Evolutionary conservation across 805 yeast genomes (phyloP), one percentile per base, ranked within the genome.

Genomic region (Candida sonorensis): DNA sequence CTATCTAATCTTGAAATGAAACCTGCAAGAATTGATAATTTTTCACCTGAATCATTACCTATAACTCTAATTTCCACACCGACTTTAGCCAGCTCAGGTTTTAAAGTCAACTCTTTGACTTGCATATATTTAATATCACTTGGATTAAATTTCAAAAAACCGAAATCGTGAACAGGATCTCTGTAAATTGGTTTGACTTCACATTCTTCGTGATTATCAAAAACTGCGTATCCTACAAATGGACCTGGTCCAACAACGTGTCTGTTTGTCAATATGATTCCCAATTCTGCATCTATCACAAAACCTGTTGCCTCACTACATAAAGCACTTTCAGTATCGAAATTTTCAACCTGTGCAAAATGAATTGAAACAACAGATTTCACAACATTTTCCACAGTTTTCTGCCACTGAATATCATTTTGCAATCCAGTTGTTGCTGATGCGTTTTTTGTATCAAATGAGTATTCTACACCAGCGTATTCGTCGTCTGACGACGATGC

Each of bases 201-300:
- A 30, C 85, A 83, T 58, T 87, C 96, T 57, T 88, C 97, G 58
- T 88, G 96, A 54, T 88, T 88, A 51, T 88, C 95, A 51, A 88
- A 88, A 2, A 88, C 86, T 0, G 84, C 95, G 50, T 81, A 85
- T 1, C 97, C 97, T 22, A 77, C 72, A 55, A 88, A 87, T 1
- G 96, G 96, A 12, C 96, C 95, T 0, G 96, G 87, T 2, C 95
- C 95, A 26, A 87, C 96, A 30, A 88, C 97, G 51, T 88, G 97
- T 51, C 96, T 71, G 60, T 88, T 88, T 9, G 97, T 88, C 53
- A 88, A 66, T 40, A 88, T 86, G 37, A 87, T 73, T 11, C 97
- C 97, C 17, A 75, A 58, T 34, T 71, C 65, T 3, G 90, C 69
- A 55, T 88, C 97, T 9, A 88, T 96, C 5, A 88, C 86, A 55